Conservation (phyloP, 805 yeast species). For the Metschnikowia corniflorae region DNA sequence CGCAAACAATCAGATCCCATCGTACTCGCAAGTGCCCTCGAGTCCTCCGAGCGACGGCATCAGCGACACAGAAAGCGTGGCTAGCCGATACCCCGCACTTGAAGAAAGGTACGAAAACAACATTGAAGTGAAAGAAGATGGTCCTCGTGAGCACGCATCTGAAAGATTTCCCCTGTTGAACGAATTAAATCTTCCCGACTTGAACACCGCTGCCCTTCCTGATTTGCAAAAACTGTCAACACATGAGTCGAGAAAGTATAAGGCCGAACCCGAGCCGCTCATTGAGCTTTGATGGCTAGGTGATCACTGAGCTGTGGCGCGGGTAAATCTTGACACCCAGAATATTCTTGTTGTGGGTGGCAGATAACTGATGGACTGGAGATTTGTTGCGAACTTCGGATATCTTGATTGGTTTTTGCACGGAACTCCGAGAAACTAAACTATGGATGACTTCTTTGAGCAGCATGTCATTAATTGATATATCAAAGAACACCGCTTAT, state of each 20-base stretch:
- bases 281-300: slow-evolving; percentile 29
- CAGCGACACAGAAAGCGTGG: slow-evolving; percentile 18
- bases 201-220: slow-evolving; percentile 4
- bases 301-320: no score
- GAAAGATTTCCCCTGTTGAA: slow-evolving; percentile 19
- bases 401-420: no score
- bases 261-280: slow-evolving; percentile 38
- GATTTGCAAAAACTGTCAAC: slow-evolving; percentile 3
- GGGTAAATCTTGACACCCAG: no score
- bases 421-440: no score
- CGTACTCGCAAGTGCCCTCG: slow-evolving; percentile 15
- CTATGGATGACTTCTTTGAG: no score
- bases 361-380: no score
- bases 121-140: neutral
- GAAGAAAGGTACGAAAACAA: slow-evolving; percentile 4
- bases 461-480: no score
- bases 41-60: slow-evolving; percentile 16
- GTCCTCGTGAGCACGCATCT: slow-evolving; percentile 12
- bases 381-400: no score
- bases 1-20: neutral
- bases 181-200: slow-evolving; percentile 10
- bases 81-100: slow-evolving; percentile 19
- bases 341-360: no score
- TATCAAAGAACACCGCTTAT: no score
- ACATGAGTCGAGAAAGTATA: slow-evolving; percentile 12